Base-by-base conservation (phyloP, 805 yeast species). In the Candida caryicola region DNA sequence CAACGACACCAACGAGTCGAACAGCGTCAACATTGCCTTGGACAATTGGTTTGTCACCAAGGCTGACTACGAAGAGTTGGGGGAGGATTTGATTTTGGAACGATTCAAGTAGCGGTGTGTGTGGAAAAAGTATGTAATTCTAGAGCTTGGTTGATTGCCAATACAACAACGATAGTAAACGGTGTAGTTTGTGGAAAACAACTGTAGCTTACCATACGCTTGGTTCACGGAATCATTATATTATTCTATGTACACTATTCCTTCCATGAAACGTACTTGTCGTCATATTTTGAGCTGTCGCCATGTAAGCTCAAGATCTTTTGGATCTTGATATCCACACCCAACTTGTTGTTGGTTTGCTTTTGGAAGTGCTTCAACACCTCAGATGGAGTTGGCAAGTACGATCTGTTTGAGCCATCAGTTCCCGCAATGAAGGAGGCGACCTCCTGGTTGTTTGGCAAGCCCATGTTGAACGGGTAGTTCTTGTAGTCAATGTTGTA, bases 401-500 rank as follows among this genome's bases (percentile, higher is more conserved):
- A 81, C 29, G 81, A 73, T 52, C 85, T 73, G 45, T 74, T 71
- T n/a, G 79, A 63, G 17, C 79, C 79, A 57, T 79, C 86, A 40
- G 73, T 72, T 14, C 95, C 95, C 21, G 78, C 77, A 39, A 90
- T 77, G 59, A 75, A 86, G 35, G 69, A 66, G 51, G 74, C 75
- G 40, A 91, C 71, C 43, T 79, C 84, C 26, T 57, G 45, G 60
- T 85, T 87, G 9, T 77, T 69, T 36, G 98, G 98, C 48, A 93
- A 71, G 21, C 95, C 96, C 73, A 79, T 83, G 52, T 76, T 65
- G 65, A 69, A 77, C 26, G 89, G 88, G 47, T 77, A 77, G 15
- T 57, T 46, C 29, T 55, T 56, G 57, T 55, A 69, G 52, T 65
- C 64, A 23, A 72, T 57, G 30, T 66, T 66, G 39, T 66, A 61